Conservation (phyloP, 805 yeast genomes). For the Cephaloascus fragrans region DNA sequence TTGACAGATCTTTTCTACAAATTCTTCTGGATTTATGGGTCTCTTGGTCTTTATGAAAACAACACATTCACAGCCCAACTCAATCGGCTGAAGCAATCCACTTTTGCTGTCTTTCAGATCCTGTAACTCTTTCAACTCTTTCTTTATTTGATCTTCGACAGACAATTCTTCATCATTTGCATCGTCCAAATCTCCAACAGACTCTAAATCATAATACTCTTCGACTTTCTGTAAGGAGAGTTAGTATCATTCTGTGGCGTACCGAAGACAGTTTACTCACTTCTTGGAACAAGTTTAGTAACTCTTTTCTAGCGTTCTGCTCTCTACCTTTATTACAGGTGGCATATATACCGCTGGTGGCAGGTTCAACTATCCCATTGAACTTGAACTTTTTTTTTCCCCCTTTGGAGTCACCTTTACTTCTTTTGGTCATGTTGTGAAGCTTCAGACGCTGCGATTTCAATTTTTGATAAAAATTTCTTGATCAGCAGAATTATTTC, state of each 20-base stretch:
- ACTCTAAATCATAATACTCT: neutral
- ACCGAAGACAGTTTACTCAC: no score
- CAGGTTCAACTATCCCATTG: constrained; percentile 62
- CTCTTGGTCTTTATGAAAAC: constrained; percentile 72
- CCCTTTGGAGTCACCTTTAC: constrained; percentile 10
- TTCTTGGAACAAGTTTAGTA: constrained; percentile 49
- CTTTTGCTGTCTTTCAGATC: constrained; percentile 30
- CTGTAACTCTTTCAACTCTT: constrained; percentile 60
- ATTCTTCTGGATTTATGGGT: constrained; percentile 70
- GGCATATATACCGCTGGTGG: constrained; percentile 79
- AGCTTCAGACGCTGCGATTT: constrained; percentile 1
- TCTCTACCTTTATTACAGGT: constrained; percentile 83
- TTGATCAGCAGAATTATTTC: no score
- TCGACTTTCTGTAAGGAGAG: neutral
- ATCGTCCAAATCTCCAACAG: constrained; percentile 8
- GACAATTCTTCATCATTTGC: constrained; percentile 34
- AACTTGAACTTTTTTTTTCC: constrained; percentile 32
- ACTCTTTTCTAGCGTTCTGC: constrained; percentile 64
- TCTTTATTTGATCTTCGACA: constrained; percentile 67
- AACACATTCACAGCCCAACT: constrained; percentile 72
- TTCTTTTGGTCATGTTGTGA: constrained; percentile 19
- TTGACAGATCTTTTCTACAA: constrained; percentile 56
- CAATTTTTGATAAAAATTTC: constrained; percentile 1
- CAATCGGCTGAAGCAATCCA: constrained; percentile 43
- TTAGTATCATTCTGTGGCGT: no score